Percentiles rank a stretch among this genome's conserved stretches.
These are phyloP conservation scores for Cicer bijugum DNA, from an alignment of 306 rosid genomes.

Conservation along the genomic window DNA sequence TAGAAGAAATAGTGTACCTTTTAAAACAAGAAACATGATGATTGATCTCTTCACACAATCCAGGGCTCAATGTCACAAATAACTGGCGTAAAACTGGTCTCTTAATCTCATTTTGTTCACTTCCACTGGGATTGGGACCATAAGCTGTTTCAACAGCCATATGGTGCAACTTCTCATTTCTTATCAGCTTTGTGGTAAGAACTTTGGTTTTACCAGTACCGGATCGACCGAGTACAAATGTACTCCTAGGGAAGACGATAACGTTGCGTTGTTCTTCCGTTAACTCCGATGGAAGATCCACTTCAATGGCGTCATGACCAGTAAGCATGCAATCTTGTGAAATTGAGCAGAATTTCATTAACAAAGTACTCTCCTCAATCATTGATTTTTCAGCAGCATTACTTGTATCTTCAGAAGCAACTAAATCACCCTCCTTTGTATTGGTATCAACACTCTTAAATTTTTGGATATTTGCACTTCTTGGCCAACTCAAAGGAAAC, in stretches of 20 bases:
- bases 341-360: slow-evolving; percentile 67
- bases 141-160: slow-evolving; percentile 37
- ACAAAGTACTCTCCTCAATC: slow-evolving; percentile 65
- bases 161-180: slow-evolving; percentile 57
- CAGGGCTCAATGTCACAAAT: slow-evolving; percentile 71
- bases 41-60: slow-evolving; percentile 64
- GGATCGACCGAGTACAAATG: slow-evolving; percentile 69
- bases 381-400: slow-evolving; percentile 57
- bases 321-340: slow-evolving; percentile 53
- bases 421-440: slow-evolving; percentile 33
- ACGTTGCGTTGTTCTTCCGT: slow-evolving; percentile 59
- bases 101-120: slow-evolving; percentile 23
- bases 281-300: slow-evolving; percentile 66
- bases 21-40: slow-evolving; percentile 59
- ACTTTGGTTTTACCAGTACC: slow-evolving; percentile 88
- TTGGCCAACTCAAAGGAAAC: slow-evolving; percentile 60
- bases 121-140: not conserved
- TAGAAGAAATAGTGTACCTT: slow-evolving; percentile 50
- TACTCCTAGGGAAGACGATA: slow-evolving; percentile 52
- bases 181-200: slow-evolving; percentile 61
- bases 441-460: slow-evolving; percentile 24
- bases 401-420: slow-evolving; percentile 42
- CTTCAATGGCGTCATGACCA: slow-evolving; percentile 47
- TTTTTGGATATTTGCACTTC: slow-evolving; percentile 44
- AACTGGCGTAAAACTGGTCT: slow-evolving; percentile 54